A percentile compares a stretch with the other conserved stretches of the same genome.
Conservation (phyloP, 768 basidiomycete genomes). For the Tylopilus sp. region DNA sequence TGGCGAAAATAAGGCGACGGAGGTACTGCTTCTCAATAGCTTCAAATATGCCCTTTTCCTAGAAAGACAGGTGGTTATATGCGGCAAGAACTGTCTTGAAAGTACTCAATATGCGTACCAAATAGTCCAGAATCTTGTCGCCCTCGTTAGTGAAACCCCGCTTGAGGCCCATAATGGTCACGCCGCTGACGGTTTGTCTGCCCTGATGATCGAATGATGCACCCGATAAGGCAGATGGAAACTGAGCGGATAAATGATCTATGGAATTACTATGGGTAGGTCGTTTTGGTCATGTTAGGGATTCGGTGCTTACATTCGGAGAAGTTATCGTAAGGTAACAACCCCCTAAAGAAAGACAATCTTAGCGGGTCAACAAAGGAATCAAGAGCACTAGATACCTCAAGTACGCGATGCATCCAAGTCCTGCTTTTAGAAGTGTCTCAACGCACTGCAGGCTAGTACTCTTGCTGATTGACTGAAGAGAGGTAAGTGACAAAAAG, state of each 20-base stretch:
- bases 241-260: slow-evolving; percentile 31
- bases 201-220: slow-evolving; percentile 37
- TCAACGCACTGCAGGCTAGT: slow-evolving; percentile 72
- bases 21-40: slow-evolving; percentile 83
- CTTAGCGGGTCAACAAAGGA: slow-evolving; percentile 2
- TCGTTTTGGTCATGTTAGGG: background rate
- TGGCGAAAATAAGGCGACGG: slow-evolving; percentile 79
- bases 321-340: slow-evolving; percentile 80
- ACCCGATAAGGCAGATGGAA: slow-evolving; percentile 31
- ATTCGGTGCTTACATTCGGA: slow-evolving; percentile 46
- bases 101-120: slow-evolving; percentile 46
- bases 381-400: slow-evolving; percentile 40
- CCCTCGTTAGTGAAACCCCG: slow-evolving; percentile 81
- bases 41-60: slow-evolving; percentile 88
- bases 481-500: slow-evolving; percentile 4
- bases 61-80: slow-evolving; percentile 4
- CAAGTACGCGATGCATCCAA: slow-evolving; percentile 76
- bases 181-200: slow-evolving; percentile 51
- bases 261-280: background rate
- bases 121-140: slow-evolving; percentile 75
- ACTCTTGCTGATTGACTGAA: slow-evolving; percentile 45
- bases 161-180: slow-evolving; percentile 70
- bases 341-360: slow-evolving; percentile 44
- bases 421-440: slow-evolving; percentile 65
- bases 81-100: slow-evolving; percentile 5